phyloP scores from a whole-genome alignment of 495 filamentous ascomycete genomes.

The Astrothelium subdiscretum region DNA sequence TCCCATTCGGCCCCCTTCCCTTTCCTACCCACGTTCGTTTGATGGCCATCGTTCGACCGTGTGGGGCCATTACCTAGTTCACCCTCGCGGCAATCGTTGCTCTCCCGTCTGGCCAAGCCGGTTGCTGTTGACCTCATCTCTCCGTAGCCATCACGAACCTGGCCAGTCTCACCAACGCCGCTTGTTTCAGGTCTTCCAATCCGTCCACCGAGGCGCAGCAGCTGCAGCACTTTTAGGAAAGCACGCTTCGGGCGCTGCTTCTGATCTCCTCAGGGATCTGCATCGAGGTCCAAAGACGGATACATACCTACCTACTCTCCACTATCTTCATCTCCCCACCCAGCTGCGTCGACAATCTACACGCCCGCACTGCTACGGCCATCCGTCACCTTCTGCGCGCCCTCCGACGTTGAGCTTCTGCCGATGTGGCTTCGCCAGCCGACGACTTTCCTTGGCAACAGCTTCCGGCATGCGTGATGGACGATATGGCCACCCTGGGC shows the following conservation, averaged over 20 bases:
- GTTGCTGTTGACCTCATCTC: neutral
- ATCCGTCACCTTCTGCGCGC: neutral
- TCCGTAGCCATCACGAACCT: too few species aligned
- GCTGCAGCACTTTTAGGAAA: neutral
- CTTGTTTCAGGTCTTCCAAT: neutral
- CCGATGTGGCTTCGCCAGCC: neutral
- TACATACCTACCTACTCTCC: neutral
- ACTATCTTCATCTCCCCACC: neutral
- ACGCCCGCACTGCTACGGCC: neutral
- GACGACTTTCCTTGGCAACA: neutral
- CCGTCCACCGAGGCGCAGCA: neutral
- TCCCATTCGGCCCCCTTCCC: too few species aligned
- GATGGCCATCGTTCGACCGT: too few species aligned
- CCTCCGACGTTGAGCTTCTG: neutral
- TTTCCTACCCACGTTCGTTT: too few species aligned
- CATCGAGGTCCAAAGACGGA: neutral
- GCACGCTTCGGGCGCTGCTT: neutral
- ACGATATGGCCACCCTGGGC: neutral
- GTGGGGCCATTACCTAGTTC: too few species aligned
- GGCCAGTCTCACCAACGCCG: neutral
- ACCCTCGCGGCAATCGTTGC: too few species aligned
- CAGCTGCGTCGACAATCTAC: neutral
- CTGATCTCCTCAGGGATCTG: neutral
- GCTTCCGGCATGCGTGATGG: slow-evolving; percentile 1
- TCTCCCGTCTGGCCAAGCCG: too few species aligned